Percentiles rank a stretch among this genome's conserved stretches.
Evolutionary conservation across 805 yeast species (phyloP).

Genomic region (Yamadazyma tumulicola): DNA sequence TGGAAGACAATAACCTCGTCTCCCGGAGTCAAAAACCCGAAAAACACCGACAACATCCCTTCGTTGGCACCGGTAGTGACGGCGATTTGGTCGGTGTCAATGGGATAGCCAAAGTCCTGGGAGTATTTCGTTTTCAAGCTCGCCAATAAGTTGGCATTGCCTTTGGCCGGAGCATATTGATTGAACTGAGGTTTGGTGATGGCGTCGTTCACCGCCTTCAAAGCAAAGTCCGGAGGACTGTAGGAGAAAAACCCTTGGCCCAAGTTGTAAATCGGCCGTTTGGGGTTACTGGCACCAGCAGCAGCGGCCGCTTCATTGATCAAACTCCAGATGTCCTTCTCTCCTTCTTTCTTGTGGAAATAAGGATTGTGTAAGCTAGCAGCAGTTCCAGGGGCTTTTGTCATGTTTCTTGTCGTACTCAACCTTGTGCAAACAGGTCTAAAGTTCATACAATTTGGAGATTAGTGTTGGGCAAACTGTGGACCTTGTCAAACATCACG

Average conservation of each 20-base stretch:
- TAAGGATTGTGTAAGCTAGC: conserved; percentile 53
- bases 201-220: conserved; percentile 75
- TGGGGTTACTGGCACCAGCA: conserved; percentile 57
- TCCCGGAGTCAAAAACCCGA: conserved; percentile 80
- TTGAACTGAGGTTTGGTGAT: conserved; percentile 70
- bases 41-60: conserved; percentile 81
- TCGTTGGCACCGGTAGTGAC: conserved; percentile 97
- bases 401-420: too few species aligned
- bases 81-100: conserved; percentile 61
- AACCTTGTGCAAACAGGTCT: too few species aligned
- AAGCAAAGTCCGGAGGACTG: conserved; percentile 91
- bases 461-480: too few species aligned
- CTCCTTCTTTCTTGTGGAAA: conserved; percentile 54
- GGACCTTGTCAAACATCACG: too few species aligned
- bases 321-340: conserved; percentile 92
- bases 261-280: conserved; percentile 78
- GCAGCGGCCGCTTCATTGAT: conserved; percentile 94
- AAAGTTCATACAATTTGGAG: too few species aligned
- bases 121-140: conserved; percentile 72
- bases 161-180: conserved; percentile 91
- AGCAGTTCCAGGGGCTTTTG: conserved; percentile 6
- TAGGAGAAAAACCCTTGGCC: conserved; percentile 98
- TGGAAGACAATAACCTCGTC: conserved; percentile 96
- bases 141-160: conserved; percentile 71
- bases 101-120: conserved; percentile 55